Evolutionary conservation across 768 basidiomycete species (phyloP).

Genomic region (Podaxis sp.): DNA sequence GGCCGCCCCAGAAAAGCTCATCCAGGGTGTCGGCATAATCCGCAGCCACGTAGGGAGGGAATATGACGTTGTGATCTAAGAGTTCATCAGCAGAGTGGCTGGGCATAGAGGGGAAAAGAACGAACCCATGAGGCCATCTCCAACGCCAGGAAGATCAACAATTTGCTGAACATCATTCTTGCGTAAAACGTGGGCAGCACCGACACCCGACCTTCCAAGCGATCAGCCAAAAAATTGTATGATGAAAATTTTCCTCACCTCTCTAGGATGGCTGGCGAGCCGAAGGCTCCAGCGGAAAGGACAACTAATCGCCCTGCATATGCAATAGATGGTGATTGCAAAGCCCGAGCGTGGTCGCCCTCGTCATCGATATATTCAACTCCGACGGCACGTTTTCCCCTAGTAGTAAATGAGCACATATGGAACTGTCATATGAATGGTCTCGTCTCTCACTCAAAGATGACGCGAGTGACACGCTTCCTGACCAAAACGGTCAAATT

Average conservation of each 20-base stretch:
- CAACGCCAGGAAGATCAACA: slow-evolving; percentile 72
- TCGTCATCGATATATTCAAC: slow-evolving; percentile 46
- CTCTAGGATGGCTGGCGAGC: slow-evolving; percentile 53
- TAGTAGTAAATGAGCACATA: slow-evolving; percentile 15
- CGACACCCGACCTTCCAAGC: slow-evolving; percentile 43
- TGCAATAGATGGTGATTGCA: slow-evolving; percentile 20
- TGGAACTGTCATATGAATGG: neutral
- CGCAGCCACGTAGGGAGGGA: slow-evolving; percentile 36
- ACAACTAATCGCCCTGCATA: slow-evolving; percentile 43
- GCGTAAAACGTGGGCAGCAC: slow-evolving; percentile 42
- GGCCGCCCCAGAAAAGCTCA: slow-evolving; percentile 34
- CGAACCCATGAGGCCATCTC: slow-evolving; percentile 59
- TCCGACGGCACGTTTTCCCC: slow-evolving; percentile 39
- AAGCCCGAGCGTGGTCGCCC: slow-evolving; percentile 20
- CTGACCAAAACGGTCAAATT: slow-evolving; percentile 38
- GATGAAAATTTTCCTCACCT: slow-evolving; percentile 18
- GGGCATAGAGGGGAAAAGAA: neutral
- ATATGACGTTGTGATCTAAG: slow-evolving; percentile 37
- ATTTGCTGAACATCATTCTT: slow-evolving; percentile 41
- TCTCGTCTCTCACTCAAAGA: slow-evolving; percentile 38
- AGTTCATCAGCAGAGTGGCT: neutral
- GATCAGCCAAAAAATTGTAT: neutral
- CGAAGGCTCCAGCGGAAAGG: slow-evolving; percentile 49
- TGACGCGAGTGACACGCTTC: slow-evolving; percentile 40
- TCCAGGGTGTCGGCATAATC: slow-evolving; percentile 49